A percentile compares a stretch with the other conserved stretches of the same genome.
phyloP scores from a whole-genome alignment of 306 rosid genomes.

The Begonia fuchsioides region DNA sequence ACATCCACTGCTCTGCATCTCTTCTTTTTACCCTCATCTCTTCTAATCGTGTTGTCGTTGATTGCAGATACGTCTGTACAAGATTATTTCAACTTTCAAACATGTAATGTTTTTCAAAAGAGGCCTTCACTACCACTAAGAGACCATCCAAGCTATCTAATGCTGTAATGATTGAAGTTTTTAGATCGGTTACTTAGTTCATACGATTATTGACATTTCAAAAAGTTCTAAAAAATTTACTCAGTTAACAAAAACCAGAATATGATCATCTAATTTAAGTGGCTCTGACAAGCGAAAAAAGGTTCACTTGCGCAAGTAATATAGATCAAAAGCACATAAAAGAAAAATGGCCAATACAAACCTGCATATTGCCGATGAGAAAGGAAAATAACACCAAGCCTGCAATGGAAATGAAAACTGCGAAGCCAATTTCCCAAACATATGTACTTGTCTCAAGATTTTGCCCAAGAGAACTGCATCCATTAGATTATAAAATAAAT shows the following conservation, averaged over 20 bases:
- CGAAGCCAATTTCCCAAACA: slow-evolving; percentile 22
- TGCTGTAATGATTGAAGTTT: too few species aligned
- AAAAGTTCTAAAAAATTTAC: too few species aligned
- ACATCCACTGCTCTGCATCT: slow-evolving; percentile 9
- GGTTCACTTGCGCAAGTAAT: not conserved
- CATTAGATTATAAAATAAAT: too few species aligned
- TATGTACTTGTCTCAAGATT: slow-evolving; percentile 16
- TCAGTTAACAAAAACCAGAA: too few species aligned
- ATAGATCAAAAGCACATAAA: not conserved
- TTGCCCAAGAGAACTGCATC: slow-evolving; percentile 20
- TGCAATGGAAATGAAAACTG: slow-evolving; percentile 11
- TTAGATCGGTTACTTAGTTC: too few species aligned
- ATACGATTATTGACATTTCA: too few species aligned
- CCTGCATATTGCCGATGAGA: slow-evolving; percentile 30
- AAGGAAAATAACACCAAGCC: slow-evolving; percentile 22
- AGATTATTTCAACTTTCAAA: not conserved
- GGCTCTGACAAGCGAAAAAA: too few species aligned
- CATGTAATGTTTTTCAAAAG: too few species aligned
- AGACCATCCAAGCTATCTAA: too few species aligned
- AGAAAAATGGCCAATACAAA: not conserved
- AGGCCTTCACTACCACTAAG: too few species aligned
- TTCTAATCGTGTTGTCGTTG: slow-evolving; percentile 44
- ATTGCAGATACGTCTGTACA: slow-evolving; percentile 46
- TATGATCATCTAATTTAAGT: too few species aligned
- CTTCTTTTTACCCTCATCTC: slow-evolving; percentile 30